Evolutionary conservation across 106 monocot genomes (phyloP).

Genomic region (Dendrobium catenatum): DNA sequence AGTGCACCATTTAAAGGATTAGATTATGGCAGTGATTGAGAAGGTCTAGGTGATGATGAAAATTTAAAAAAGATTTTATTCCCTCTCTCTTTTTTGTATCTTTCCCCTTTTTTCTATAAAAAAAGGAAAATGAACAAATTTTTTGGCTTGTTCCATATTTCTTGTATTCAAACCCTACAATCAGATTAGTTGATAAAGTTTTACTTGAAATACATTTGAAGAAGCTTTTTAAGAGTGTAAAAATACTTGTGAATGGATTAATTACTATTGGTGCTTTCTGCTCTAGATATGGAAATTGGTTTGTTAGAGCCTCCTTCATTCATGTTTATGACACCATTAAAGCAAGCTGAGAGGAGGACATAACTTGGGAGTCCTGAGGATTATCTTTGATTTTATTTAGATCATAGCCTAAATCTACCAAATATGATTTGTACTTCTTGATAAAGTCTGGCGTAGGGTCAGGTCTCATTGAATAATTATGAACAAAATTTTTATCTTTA

Average conservation of each 20-base stretch:
- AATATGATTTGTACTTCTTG: slow-evolving; percentile 77
- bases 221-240: slow-evolving; percentile 75
- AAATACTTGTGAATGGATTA: slow-evolving; percentile 79
- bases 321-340: slow-evolving; percentile 74
- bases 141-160: no score
- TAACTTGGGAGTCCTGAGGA: slow-evolving; percentile 78
- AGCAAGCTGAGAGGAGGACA: slow-evolving; percentile 48
- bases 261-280: slow-evolving; percentile 46
- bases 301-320: slow-evolving; percentile 73
- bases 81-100: no score
- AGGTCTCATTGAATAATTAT: slow-evolving; percentile 88
- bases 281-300: slow-evolving; percentile 69
- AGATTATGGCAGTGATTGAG: no score
- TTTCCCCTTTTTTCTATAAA: no score
- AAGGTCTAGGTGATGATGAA: no score
- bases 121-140: no score
- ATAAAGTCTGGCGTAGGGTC: slow-evolving; percentile 75
- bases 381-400: slow-evolving; percentile 68
- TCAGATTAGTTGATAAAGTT: no score
- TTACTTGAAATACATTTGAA: slow-evolving; percentile 80
- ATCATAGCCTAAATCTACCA: slow-evolving; percentile 68
- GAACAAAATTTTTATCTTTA: slow-evolving; percentile 75
- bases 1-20: no score
- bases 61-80: no score
- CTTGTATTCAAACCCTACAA: no score